A percentile compares a stretch with the other conserved stretches of the same genome.
Conservation (phyloP, 2,329 filamentous ascomycete genomes). For the Fusarium marasasianum region DNA sequence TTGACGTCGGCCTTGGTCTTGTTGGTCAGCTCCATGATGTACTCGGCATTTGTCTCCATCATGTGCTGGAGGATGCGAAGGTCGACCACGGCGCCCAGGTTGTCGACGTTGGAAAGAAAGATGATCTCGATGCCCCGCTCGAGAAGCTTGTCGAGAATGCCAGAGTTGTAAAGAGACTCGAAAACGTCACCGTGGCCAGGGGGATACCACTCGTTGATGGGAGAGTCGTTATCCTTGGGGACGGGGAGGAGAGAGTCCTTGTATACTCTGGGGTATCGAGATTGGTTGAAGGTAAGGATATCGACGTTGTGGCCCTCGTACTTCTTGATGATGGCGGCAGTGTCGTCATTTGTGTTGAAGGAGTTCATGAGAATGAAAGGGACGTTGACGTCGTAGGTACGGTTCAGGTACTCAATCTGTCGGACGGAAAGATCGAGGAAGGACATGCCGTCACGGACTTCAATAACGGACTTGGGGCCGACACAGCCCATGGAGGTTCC, state of each 20-base stretch:
- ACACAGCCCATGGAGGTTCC: conserved; percentile 99
- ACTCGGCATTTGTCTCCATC: conserved; percentile 96
- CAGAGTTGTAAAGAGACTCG: conserved; percentile 99
- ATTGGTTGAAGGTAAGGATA: conserved; percentile 99
- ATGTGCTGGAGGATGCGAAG: conserved; percentile 99
- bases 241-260: conserved; percentile 98
- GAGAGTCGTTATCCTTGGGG: conserved; percentile 86
- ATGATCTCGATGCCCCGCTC: conserved; percentile 96
- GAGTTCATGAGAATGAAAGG: conserved; percentile 99
- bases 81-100: conserved; percentile 96
- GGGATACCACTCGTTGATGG: conserved; percentile 97
- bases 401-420: conserved; percentile 99
- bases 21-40: conserved; percentile 99
- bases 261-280: conserved; percentile 94
- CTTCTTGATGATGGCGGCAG: conserved; percentile 99
- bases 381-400: conserved; percentile 96
- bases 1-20: conserved; percentile 99
- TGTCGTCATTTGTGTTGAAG: conserved; percentile 99
- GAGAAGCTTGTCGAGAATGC: conserved; percentile 95
- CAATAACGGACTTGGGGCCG: conserved; percentile 98
- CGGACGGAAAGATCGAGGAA: conserved; percentile 98
- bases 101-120: conserved; percentile 99
- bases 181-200: conserved; percentile 99
- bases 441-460: conserved; percentile 99
- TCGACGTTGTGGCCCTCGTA: conserved; percentile 99